Base-by-base conservation (phyloP, 345 rosid genomes). In the Anacardium occidentale region DNA sequence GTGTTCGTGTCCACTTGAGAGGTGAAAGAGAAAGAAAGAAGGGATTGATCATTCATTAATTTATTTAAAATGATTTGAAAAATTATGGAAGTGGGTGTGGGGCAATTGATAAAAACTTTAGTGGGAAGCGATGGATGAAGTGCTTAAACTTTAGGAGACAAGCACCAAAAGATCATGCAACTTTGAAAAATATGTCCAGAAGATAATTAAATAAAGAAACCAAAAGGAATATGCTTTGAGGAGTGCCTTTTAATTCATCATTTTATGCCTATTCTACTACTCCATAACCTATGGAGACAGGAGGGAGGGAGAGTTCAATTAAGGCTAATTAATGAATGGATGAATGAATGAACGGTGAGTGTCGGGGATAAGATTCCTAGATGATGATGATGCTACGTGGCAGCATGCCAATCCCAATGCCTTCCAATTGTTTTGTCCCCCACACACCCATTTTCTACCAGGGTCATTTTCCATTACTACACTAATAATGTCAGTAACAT, bases 131-230 rank as follows among this genome's bases (percentile, higher is more conserved):
- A 40, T 66, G 66, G 42, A 55, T 75, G 71, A 77, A 66, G 68
- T 75, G 81, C 66, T 70, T 71, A 50, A 56, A 77, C 81, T 81
- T 77, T 77, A 71, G 65, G 84, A 45, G 71, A 81, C 84, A 74
- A 50, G 67, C 78, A 54, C 59, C 21, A 34, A 76, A 55, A 47
- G 45, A 50, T 55, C 2, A 15, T 57, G 44, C 14, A 66, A 21
- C 62, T 74, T 51, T 4, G 26, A 3, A 66, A 62, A n/a, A n/a
- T n/a, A 53, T 52, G 11, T 48, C 55, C 5, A 34, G 4, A 3
- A 34, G 13, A 48, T 48, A n/a, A n/a, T n/a, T n/a, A 13, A 11
- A 11, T 11, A 34, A 48, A n/a, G 53, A 44, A 3, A 1, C 71
- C 40, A 48, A 47, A 47, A 20, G 61, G 72, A 61, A 71, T 73